Base-by-base conservation (phyloP, 2,329 filamentous ascomycete genomes). In the Xylaria sp. region DNA sequence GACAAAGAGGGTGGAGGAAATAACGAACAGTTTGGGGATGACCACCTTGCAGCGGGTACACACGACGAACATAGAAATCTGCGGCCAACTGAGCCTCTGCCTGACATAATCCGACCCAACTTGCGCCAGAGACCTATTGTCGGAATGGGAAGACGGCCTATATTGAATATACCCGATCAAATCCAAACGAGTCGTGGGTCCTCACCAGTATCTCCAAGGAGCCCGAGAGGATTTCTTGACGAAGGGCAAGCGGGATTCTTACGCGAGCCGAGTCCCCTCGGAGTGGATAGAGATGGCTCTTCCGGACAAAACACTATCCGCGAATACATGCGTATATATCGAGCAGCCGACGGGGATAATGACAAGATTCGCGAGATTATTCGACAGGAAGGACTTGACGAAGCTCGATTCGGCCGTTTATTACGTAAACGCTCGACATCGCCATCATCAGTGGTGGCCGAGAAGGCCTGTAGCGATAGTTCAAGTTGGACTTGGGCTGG, bases 301-400 rank as follows among this genome's bases (percentile, higher is more conserved):
- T 77, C 77, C 50, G 82, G 79, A 39, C 69, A 39, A 51, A 82
- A 76, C 68, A 86, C 46, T 10, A 64, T 69, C 15, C 54, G 66
- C 23, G 69, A 83, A 75, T 88, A 82, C 78, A 81, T 86, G 73
- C 84, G 82, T 65, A 89, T 88, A 46, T 90, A 89, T 78, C 83
- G 85, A 51, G 86, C 87, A 65, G 89, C 89, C 1, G 84, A 85
- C 52, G 89, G 89, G 4, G 85, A 91, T 73, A 85, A 85, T 0
- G 83, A 87, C 44, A 85, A 84, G 68, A 88, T 92, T 32, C 73
- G 91, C 2, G 82, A 84, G 50, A 88, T 92, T 25, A 89, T 91
- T 39, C 84, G 86, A 48, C 85, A 88, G 46, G 89, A 91, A 73
- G 84, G 86, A 4, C 83, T 88, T 1, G 83, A 87, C 65, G 86